Evolutionary conservation across 1,139 yeast species (phyloP).

Genomic region (Hyphopichia wangnamkhiaoensis): DNA sequence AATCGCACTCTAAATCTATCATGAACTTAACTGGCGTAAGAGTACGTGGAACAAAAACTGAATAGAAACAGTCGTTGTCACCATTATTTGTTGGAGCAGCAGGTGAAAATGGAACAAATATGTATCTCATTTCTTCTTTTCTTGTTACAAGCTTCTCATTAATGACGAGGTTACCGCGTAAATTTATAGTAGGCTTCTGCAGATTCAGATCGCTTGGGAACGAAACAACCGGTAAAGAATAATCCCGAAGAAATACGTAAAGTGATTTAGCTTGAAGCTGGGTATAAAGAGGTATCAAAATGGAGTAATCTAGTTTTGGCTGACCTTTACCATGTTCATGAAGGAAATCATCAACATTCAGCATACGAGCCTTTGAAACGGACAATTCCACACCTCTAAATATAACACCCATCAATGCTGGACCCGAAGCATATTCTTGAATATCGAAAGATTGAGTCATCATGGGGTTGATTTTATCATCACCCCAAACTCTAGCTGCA

Average conservation of each 20-base stretch:
- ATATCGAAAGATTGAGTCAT: conserved; percentile 38
- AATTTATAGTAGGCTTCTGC: conserved; percentile 23
- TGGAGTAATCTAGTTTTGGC: conserved; percentile 42
- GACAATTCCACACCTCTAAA: conserved; percentile 33
- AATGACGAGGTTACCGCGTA: conserved; percentile 42
- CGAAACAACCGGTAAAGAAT: conserved; percentile 43
- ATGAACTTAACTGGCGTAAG: conserved; percentile 47
- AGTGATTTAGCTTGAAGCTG: conserved; percentile 33
- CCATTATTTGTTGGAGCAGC: conserved; percentile 25
- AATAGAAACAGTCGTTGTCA: conserved; percentile 38
- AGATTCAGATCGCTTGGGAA: conserved; percentile 34
- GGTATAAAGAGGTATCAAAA: conserved; percentile 37
- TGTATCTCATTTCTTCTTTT: conserved; percentile 44
- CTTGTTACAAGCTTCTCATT: conserved; percentile 40
- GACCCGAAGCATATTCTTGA: conserved; percentile 36
- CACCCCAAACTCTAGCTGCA: conserved; percentile 35
- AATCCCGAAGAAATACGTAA: conserved; percentile 38
- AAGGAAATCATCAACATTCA: conserved; percentile 39
- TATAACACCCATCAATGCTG: conserved; percentile 33
- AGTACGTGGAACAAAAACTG: conserved; percentile 43
- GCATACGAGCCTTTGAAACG: conserved; percentile 29
- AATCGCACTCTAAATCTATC: conserved; percentile 34
- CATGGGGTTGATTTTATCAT: conserved; percentile 30
- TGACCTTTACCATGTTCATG: conserved; percentile 41
- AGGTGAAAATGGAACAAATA: conserved; percentile 49